A percentile compares a stretch with the other conserved stretches of the same genome.
Conservation (phyloP, 169 alveolate species). For the Plasmodium sp. region DNA sequence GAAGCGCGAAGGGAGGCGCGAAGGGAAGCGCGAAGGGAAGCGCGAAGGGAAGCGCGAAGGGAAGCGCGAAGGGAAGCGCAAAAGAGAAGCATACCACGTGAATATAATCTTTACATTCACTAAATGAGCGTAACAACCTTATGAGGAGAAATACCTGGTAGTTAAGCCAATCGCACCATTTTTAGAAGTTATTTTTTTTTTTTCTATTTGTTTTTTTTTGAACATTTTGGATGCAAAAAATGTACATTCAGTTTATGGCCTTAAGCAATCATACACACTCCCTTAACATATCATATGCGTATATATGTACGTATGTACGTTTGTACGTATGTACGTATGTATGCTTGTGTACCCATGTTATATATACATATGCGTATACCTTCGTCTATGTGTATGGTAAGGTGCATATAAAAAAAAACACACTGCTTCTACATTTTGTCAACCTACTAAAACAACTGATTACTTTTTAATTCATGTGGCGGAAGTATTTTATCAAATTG, state of each 20-base stretch:
- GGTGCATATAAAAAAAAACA: neutral
- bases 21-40: neutral
- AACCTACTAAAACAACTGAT: neutral
- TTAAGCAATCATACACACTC: neutral
- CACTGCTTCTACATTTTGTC: constrained; percentile 8
- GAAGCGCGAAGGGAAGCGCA: neutral
- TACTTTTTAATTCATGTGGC: neutral
- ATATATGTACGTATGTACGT: neutral
- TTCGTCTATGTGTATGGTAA: neutral
- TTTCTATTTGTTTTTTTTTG: neutral
- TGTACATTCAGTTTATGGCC: neutral
- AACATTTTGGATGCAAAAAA: neutral
- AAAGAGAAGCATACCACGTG: neutral
- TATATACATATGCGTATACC: neutral
- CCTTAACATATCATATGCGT: neutral
- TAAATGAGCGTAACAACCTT: neutral
- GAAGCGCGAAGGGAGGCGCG: neutral
- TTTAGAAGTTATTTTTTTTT: neutral
- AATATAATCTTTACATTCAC: neutral
- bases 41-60: neutral
- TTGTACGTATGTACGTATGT: neutral
- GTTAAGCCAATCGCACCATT: neutral
- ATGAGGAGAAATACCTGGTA: neutral
- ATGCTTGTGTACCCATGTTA: neutral
- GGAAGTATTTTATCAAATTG: neutral